Evolutionary conservation across 1,284 basidiomycete species (phyloP).

Genomic region (Cutaneotrichosporon curvatum): DNA sequence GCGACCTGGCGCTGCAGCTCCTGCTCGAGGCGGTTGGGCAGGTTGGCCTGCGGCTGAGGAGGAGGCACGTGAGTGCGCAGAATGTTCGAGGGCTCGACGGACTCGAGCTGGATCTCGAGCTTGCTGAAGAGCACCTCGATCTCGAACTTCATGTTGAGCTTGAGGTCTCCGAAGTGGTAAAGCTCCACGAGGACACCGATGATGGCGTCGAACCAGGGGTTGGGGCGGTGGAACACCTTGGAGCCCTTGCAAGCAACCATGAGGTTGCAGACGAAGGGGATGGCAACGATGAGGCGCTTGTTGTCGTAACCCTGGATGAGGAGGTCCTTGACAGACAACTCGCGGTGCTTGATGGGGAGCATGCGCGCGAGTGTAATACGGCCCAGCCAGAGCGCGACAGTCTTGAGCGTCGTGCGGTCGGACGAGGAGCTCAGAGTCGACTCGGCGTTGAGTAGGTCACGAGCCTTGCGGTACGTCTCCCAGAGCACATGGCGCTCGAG

Average conservation of each 20-base stretch:
- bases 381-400: slow-evolving; percentile 91
- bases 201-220: slow-evolving; percentile 97
- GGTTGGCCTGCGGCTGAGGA: slow-evolving; percentile 35
- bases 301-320: slow-evolving; percentile 92
- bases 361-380: slow-evolving; percentile 86
- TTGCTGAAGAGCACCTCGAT: slow-evolving; percentile 96
- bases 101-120: slow-evolving; percentile 78
- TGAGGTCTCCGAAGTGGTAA: slow-evolving; percentile 93
- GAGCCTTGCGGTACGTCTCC: slow-evolving; percentile 86
- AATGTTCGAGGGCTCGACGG: slow-evolving; percentile 75
- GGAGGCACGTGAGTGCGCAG: slow-evolving; percentile 50
- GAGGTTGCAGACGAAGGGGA: slow-evolving; percentile 97
- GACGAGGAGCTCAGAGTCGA: slow-evolving; percentile 75
- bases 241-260: slow-evolving; percentile 85
- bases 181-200: slow-evolving; percentile 86
- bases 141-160: slow-evolving; percentile 96
- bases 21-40: slow-evolving; percentile 35
- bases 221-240: slow-evolving; percentile 87
- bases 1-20: slow-evolving; percentile 37
- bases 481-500: slow-evolving; percentile 75
- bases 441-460: slow-evolving; percentile 82
- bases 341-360: slow-evolving; percentile 85
- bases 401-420: slow-evolving; percentile 85
- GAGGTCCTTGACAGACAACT: slow-evolving; percentile 92
- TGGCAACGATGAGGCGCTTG: slow-evolving; percentile 84